Percentiles rank a stretch among this genome's conserved stretches.
These are phyloP conservation scores for Syncephalastrum racemosum DNA, from an alignment of 371 early-diverging fungal species.

Conservation along the genomic window DNA sequence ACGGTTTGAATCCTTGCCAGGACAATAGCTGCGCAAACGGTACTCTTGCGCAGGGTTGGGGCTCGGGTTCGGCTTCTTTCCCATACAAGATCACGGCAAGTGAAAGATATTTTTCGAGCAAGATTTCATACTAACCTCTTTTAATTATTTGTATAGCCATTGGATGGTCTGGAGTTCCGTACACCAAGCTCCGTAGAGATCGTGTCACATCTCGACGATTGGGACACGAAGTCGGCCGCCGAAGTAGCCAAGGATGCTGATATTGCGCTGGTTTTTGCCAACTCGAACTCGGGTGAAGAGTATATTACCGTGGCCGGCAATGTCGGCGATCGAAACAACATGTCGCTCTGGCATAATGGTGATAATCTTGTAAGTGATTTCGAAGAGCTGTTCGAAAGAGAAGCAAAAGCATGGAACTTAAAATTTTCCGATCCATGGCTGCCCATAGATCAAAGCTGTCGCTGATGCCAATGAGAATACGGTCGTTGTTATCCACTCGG, in stretches of 20 bases:
- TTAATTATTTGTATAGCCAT: constrained; percentile 12
- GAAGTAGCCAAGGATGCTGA: constrained; percentile 46
- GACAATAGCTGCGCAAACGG: constrained; percentile 36
- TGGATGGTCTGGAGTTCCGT: constrained; percentile 40
- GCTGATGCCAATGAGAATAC: constrained; percentile 42
- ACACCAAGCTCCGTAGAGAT: constrained; percentile 23
- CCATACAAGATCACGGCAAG: constrained; percentile 54
- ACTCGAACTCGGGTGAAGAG: constrained; percentile 59
- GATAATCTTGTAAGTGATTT: constrained; percentile 48
- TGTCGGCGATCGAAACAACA: constrained; percentile 54
- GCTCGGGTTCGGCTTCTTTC: constrained; percentile 61
- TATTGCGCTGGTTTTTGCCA: constrained; percentile 57
- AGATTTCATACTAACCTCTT: background rate
- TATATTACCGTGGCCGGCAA: constrained; percentile 34
- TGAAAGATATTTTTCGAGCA: background rate
- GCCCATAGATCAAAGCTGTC: constrained; percentile 32
- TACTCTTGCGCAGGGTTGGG: constrained; percentile 65
- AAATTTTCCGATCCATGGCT: no score
- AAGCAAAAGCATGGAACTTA: background rate
- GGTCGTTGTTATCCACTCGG: constrained; percentile 52
- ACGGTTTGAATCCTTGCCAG: constrained; percentile 19
- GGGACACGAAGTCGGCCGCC: constrained; percentile 31
- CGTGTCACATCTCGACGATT: constrained; percentile 12
- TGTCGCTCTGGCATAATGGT: constrained; percentile 58
- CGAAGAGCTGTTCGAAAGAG: background rate